phyloP scores from a whole-genome alignment of 176 grass and related monocot species.

The Eleusine indica region DNA sequence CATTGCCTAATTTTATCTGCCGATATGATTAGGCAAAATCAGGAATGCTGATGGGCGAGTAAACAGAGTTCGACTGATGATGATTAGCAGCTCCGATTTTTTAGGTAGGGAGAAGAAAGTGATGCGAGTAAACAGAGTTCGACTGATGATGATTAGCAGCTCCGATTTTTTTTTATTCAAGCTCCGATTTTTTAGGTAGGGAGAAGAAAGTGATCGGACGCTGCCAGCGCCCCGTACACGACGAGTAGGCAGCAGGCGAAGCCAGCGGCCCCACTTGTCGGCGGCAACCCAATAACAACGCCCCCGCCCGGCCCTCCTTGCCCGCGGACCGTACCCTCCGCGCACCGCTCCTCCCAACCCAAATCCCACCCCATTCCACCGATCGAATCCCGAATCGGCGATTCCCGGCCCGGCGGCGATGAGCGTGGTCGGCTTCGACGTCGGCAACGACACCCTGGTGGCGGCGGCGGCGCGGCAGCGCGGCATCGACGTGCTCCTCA shows the following conservation, averaged over 20 bases:
- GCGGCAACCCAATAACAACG: slow-evolving; percentile 3
- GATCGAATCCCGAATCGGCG: slow-evolving; percentile 40
- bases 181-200: neutral
- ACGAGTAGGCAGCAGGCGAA: neutral
- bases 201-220: neutral
- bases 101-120: neutral
- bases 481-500: slow-evolving; percentile 81
- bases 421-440: slow-evolving; percentile 83
- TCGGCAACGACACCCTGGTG: slow-evolving; percentile 87
- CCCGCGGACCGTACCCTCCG: slow-evolving; percentile 34
- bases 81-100: too few relatives aligned
- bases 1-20: too few relatives aligned
- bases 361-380: slow-evolving; percentile 11
- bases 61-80: too few relatives aligned
- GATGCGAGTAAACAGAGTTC: neutral
- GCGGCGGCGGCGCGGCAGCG: slow-evolving; percentile 64
- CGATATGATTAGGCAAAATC: too few relatives aligned
- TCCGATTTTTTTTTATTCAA: too few relatives aligned
- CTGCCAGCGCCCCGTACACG: neutral
- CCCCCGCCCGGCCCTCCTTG: neutral
- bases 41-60: too few relatives aligned
- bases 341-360: slow-evolving; percentile 28
- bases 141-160: too few relatives aligned
- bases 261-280: slow-evolving; percentile 8
- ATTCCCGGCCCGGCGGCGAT: slow-evolving; percentile 27